phyloP scores from a whole-genome alignment of 1,284 basidiomycete genomes.

The Calocybe gambosa region DNA sequence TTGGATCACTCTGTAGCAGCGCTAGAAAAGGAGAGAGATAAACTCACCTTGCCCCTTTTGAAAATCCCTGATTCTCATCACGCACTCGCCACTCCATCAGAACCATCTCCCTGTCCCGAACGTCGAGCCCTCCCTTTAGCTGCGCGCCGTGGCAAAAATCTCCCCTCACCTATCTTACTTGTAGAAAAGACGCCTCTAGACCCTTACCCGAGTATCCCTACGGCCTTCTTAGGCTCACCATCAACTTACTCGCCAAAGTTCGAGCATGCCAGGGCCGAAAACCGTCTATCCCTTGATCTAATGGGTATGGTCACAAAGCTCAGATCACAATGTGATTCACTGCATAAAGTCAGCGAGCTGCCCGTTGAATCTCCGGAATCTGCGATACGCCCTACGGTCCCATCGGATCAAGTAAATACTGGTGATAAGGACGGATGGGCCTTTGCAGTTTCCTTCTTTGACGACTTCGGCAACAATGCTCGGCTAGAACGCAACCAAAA shows the following conservation, averaged over 20 bases:
- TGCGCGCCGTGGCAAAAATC: conserved; percentile 45
- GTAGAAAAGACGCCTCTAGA: conserved; percentile 21
- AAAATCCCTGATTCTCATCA: conserved; percentile 47
- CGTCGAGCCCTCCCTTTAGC: conserved; percentile 33
- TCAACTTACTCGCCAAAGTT: conserved; percentile 38
- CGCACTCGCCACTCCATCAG: conserved; percentile 38
- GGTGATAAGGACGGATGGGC: conserved; percentile 37
- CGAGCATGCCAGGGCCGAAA: conserved; percentile 22
- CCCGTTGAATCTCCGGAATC: conserved; percentile 8
- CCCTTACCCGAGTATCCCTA: conserved; percentile 55
- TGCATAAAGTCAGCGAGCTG: conserved; percentile 16
- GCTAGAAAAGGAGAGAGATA: conserved; percentile 17
- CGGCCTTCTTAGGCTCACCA: conserved; percentile 55
- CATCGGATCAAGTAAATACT: conserved; percentile 10
- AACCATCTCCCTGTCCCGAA: conserved; percentile 28
- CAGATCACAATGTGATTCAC: conserved; percentile 33
- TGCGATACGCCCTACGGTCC: conserved; percentile 9
- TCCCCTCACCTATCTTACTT: conserved; percentile 36
- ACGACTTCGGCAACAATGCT: conserved; percentile 18
- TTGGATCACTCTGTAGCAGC: conserved; percentile 13
- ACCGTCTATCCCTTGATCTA: conserved; percentile 35
- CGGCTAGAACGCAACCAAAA: conserved; percentile 3
- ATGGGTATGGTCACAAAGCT: conserved; percentile 51
- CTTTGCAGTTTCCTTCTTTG: conserved; percentile 33
- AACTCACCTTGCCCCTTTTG: conserved; percentile 36